Percentiles rank a stretch among this genome's conserved stretches.
phyloP scores from a whole-genome alignment of 192 early-diverging fungal species.

The Linnemannia exigua region DNA sequence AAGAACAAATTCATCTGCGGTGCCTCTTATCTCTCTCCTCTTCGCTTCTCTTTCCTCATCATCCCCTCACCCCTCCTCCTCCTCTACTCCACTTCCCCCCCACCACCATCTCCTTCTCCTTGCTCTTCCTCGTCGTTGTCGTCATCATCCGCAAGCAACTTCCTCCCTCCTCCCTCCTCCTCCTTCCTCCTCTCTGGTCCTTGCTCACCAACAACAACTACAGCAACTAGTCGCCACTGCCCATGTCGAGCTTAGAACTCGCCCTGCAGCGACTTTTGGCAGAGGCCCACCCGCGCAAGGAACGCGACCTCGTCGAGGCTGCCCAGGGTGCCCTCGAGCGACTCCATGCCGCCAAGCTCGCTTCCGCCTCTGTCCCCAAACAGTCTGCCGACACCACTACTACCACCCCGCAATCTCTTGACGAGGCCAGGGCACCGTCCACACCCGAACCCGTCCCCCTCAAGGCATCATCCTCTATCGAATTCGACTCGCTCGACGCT shows the following conservation, averaged over 20 bases:
- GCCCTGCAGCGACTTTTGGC: constrained; percentile 61
- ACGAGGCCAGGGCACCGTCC: constrained; percentile 19
- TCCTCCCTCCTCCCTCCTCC: background rate
- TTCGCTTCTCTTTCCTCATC: constrained; percentile 3
- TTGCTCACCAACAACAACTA: background rate
- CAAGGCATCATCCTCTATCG: constrained; percentile 47
- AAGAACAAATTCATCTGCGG: too few species aligned
- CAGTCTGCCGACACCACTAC: constrained; percentile 21
- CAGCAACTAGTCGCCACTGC: background rate
- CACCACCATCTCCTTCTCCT: background rate
- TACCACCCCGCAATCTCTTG: constrained; percentile 4
- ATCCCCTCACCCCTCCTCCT: background rate
- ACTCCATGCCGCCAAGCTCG: constrained; percentile 52
- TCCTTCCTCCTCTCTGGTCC: background rate
- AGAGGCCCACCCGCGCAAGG: constrained; percentile 59
- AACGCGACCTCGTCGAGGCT: constrained; percentile 54
- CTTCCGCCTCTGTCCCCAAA: constrained; percentile 43
- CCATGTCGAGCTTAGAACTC: constrained; percentile 62
- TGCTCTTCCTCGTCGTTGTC: too few species aligned
- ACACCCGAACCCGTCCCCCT: constrained; percentile 24
- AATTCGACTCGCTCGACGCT: constrained; percentile 51
- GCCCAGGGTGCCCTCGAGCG: constrained; percentile 53
- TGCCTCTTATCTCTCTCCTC: background rate
- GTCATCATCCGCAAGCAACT: background rate
- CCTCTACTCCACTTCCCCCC: background rate